Conservation (phyloP, 441 rosid genomes). For the Gossypium lobatum region DNA sequence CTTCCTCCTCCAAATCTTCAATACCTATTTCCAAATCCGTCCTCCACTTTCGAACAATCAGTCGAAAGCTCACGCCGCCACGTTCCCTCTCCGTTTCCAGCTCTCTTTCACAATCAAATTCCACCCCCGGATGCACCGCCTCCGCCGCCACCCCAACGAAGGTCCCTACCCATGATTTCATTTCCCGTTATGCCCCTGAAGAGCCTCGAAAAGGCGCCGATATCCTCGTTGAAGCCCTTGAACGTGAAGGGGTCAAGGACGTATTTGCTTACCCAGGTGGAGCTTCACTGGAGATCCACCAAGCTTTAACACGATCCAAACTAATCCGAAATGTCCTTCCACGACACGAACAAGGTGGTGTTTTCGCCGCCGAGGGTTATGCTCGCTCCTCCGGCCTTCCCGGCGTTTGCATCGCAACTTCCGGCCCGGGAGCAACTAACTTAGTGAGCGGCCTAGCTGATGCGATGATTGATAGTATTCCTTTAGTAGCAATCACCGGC, state of each 20-base stretch:
- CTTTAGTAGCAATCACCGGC: not conserved
- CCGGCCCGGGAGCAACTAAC: not conserved
- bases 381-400: not conserved
- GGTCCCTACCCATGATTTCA: not conserved
- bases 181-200: not conserved
- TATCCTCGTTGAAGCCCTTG: not conserved
- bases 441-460: not conserved
- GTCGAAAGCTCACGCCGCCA: not conserved
- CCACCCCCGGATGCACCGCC: not conserved
- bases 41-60: not conserved
- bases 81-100: not conserved
- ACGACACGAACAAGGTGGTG: not conserved
- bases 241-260: not conserved
- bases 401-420: not conserved
- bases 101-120: not conserved
- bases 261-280: not conserved
- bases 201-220: not conserved
- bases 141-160: not conserved
- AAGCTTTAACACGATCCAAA: not conserved
- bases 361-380: not conserved
- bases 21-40: not conserved
- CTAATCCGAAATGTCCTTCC: not conserved
- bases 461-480: not conserved
- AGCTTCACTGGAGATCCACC: not conserved
- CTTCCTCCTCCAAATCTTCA: slow-evolving; percentile 1